Evolutionary conservation across 345 rosid genomes (phyloP), one percentile per base, ranked within the genome.

Genomic region (Corymbia maculata): DNA sequence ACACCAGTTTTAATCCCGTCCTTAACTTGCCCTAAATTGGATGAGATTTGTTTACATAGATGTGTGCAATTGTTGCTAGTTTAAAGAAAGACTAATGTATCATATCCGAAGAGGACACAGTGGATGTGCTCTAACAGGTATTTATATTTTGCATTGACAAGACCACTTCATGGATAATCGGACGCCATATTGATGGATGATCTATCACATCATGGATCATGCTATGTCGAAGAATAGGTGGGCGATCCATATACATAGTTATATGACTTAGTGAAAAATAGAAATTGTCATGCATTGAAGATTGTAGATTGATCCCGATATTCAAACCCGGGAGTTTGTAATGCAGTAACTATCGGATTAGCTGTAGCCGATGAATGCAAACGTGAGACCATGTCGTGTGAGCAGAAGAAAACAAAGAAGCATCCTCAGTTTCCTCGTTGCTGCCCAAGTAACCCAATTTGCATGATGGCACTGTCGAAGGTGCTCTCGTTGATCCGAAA

Each of bases 391-490:
- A 0, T 19, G 8, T 75, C 82, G 12, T 19, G 8, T 19, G 49
- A 19, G 82, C 6, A 36, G 45, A 64, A 36, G 45, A 64, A 75
- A 36, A 19, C 1, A 6, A 19, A 17, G 13, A 64, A 75, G 49
- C 82, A 19, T 19, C 28, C 3, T 22, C 82, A 42, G 4, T 19
- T 42, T 75, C 49, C 49, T 11, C 15, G 49, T 42, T 19, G 79
- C 79, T 8, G 49, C 82, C 49, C 14, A 0, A 22, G 12, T 0
- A 5, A 22, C 24, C 24, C 49, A 19, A 42, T 42, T 19, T 6
- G 22, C 26, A 19, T 42, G 14, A 10, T 19, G 8, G 82, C 13
- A 19, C 15, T 6, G 26, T 36, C 82, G 82, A 42, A 75, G 45
- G 82, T 9, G 82, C 82, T 12, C 8, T 21, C 49, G 26, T 10